Base-by-base conservation (phyloP, 495 filamentous ascomycete genomes). In the Penicillium herquei region DNA sequence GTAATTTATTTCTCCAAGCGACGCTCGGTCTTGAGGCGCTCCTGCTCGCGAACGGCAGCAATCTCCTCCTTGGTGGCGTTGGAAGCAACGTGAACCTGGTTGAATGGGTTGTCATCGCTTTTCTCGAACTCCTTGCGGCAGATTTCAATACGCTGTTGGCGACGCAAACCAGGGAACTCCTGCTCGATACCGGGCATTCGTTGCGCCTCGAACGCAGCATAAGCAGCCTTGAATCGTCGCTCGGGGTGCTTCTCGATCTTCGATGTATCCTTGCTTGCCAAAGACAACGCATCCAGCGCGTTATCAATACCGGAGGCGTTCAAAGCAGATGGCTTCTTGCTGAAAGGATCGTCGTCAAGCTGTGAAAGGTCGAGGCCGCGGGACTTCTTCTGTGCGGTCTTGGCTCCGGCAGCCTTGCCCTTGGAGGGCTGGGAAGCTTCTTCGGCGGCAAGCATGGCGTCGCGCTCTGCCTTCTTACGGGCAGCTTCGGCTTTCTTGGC, bases 51-150 rank as follows among this genome's bases (percentile, higher is more conserved):
- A 34, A 91, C 67, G 53, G 80, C 78, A 54, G 78, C 78, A 39
- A 96, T 70, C 72, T 98, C 94, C 9, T 92, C 89, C 75, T 82
- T 87, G 26, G 81, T 82, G 37, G 87, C 84, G 71, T 98, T 86
- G 69, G 90, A 89, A 16, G 72, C 69, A 7, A 85, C 88, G 54
- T 79, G 78, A 12, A 81, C 83, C 72, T 95, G 90, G 70, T 94
- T 96, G 69, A 96, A 92, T 39, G 94, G 94, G 67, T 98, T 98
- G 68, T 98, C 94, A 5, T 86, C 84, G 65, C 86, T 87, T 75
- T 90, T 93, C 70, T 92, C 84, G 68, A 96, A 98, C 74, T 98
- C 95, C 77, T 93, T 92, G 58, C 77, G 67, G 46, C 94, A 86
- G 54, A 84, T 72, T 58, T 94, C 88, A 43, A 87, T 80, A 70